Evolutionary conservation across 441 rosid genomes (phyloP).

Genomic region (Syzygium syzygioides): DNA sequence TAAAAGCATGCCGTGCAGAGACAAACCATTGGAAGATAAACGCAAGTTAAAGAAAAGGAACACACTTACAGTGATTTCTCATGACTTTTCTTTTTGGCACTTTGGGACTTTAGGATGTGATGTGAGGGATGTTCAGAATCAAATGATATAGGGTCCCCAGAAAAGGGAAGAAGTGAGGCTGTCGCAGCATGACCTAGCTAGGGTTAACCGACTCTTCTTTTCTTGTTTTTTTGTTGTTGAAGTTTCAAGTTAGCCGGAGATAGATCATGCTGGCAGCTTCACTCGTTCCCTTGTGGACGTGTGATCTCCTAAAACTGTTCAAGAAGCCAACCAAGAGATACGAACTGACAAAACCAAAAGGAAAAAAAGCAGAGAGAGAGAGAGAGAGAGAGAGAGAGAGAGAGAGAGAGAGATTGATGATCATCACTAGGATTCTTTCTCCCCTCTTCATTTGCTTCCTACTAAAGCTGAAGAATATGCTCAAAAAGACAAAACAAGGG

Average conservation of each 20-base stretch:
- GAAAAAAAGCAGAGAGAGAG: not conserved
- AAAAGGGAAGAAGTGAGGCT: slow-evolving; percentile 87
- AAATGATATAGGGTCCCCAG: not conserved
- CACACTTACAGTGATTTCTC: not conserved
- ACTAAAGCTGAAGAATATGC: not conserved
- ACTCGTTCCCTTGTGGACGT: slow-evolving; percentile 62
- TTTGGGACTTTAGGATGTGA: not conserved
- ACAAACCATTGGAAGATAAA: not conserved
- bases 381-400: not conserved
- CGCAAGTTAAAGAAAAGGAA: not conserved
- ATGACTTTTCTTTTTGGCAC: not conserved
- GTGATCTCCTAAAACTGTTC: not conserved
- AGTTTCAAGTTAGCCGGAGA: slow-evolving; percentile 33
- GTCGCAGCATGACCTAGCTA: slow-evolving; percentile 92
- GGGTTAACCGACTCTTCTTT: slow-evolving; percentile 23
- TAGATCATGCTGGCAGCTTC: slow-evolving; percentile 99
- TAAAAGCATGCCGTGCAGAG: not conserved
- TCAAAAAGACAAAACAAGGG: not conserved
- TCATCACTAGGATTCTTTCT: not conserved
- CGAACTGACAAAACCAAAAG: not conserved
- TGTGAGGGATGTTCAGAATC: not conserved
- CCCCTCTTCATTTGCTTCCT: not conserved
- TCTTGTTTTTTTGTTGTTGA: not conserved
- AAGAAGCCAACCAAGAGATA: not conserved
- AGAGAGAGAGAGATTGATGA: not conserved